Evolutionary conservation across 352 stramenopile species (phyloP).

Genomic region (Globisporangium splendens): DNA sequence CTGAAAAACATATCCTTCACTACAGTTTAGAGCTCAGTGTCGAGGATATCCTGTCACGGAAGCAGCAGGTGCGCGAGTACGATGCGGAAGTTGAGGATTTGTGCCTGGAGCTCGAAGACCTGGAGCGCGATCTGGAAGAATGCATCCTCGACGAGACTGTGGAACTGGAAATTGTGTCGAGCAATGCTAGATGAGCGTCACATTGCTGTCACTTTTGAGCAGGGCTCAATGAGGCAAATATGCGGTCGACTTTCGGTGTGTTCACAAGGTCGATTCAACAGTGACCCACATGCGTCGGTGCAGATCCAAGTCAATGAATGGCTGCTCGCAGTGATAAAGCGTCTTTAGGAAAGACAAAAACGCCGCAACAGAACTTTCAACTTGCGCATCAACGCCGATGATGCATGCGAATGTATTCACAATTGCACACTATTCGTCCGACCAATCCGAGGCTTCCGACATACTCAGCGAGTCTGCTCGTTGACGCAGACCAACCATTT

Average conservation of each 20-base stretch:
- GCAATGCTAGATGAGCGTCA: too few species aligned
- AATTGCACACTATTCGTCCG: constrained; percentile 47
- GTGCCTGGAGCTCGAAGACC: constrained; percentile 65
- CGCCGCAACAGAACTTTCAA: too few species aligned
- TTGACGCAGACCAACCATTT: constrained; percentile 82
- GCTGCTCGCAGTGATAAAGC: too few species aligned
- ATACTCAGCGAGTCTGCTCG: constrained; percentile 74
- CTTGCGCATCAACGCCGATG: too few species aligned
- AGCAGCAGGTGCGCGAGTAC: constrained; percentile 67
- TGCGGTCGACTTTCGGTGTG: too few species aligned
- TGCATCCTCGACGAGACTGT: constrained; percentile 58
- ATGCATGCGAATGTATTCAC: too few species aligned
- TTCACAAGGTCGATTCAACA: too few species aligned
- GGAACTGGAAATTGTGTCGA: constrained; percentile 33
- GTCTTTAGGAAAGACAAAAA: too few species aligned
- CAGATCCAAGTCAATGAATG: too few species aligned
- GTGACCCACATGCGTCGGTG: too few species aligned
- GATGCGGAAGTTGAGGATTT: constrained; percentile 70
- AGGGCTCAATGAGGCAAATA: too few species aligned
- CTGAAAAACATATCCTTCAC: constrained; percentile 65
- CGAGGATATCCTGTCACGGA: constrained; percentile 62
- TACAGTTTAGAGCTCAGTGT: constrained; percentile 73
- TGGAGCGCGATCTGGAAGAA: constrained; percentile 79
- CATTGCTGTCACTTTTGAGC: too few species aligned
- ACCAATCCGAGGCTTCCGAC: constrained; percentile 86